Conservation (phyloP, 169 alveolate species). For the Babesia bigemina region DNA sequence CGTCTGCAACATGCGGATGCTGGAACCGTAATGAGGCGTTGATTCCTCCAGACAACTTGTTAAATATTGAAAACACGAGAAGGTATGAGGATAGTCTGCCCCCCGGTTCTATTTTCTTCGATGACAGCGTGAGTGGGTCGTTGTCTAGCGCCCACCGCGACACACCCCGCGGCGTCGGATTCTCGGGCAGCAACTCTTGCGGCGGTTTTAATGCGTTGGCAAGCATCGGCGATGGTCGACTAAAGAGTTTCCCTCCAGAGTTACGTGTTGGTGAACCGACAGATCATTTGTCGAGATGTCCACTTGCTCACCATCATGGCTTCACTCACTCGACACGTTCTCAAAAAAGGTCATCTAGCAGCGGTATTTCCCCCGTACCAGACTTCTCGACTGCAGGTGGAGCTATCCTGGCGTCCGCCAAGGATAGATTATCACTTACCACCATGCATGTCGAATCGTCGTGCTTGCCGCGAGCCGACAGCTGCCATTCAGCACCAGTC, state of each 20-base stretch:
- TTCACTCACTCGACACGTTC: no score
- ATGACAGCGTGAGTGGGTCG: background rate
- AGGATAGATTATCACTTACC: background rate
- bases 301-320: no score
- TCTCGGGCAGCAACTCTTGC: no score
- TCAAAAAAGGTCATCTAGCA: background rate
- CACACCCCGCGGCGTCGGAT: no score
- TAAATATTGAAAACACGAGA: background rate
- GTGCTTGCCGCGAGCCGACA: background rate
- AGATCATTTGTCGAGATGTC: no score
- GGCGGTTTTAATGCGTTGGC: no score
- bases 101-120: background rate
- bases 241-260: no score
- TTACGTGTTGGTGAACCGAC: no score
- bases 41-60: constrained; percentile 5
- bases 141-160: background rate
- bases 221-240: no score
- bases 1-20: background rate
- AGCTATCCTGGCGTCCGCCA: background rate
- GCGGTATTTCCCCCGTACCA: background rate
- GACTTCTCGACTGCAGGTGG: background rate
- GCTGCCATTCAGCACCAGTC: background rate
- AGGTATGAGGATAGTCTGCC: background rate
- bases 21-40: background rate
- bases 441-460: background rate